These are phyloP conservation scores for Penicillium sp. DNA, from an alignment of 2,329 filamentous ascomycete genomes.

Conservation along the genomic window DNA sequence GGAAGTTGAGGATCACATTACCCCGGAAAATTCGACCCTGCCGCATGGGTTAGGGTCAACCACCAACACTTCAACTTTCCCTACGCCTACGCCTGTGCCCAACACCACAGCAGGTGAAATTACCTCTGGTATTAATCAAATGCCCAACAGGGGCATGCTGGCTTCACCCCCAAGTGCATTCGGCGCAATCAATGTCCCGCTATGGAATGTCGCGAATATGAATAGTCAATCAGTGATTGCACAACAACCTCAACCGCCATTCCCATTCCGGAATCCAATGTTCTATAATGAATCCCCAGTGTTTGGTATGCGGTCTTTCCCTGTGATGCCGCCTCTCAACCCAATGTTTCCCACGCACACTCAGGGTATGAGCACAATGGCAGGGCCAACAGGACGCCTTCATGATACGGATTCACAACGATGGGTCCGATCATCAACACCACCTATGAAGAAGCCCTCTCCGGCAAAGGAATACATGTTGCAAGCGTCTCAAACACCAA, in stretches of 20 bases:
- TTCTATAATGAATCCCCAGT: slow-evolving; percentile 6
- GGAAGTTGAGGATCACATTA: not conserved
- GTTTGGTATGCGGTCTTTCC: slow-evolving; percentile 8
- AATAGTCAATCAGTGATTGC: not conserved
- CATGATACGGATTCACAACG: not conserved
- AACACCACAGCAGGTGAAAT: not conserved
- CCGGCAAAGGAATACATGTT: slow-evolving; percentile 64
- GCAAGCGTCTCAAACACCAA: slow-evolving; percentile 51
- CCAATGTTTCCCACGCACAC: slow-evolving; percentile 13
- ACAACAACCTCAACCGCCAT: not conserved
- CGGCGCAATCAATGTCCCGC: slow-evolving; percentile 7
- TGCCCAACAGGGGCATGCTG: not conserved
- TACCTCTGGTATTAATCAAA: not conserved
- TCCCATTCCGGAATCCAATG: slow-evolving; percentile 13
- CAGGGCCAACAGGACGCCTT: slow-evolving; percentile 2
- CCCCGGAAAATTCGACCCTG: not conserved
- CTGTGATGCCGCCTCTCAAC: slow-evolving; percentile 16
- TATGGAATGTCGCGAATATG: slow-evolving; percentile 3
- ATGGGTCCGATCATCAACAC: slow-evolving; percentile 15
- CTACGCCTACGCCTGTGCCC: not conserved
- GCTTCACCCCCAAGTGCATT: slow-evolving; percentile 1
- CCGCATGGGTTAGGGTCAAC: not conserved
- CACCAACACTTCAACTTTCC: not conserved
- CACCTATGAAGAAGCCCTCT: slow-evolving; percentile 47
- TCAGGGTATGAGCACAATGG: slow-evolving; percentile 21